Evolutionary conservation across 164 flowering plant genomes (phyloP), one percentile per base, ranked within the genome.

Genomic region (Magnolia changhungtana): DNA sequence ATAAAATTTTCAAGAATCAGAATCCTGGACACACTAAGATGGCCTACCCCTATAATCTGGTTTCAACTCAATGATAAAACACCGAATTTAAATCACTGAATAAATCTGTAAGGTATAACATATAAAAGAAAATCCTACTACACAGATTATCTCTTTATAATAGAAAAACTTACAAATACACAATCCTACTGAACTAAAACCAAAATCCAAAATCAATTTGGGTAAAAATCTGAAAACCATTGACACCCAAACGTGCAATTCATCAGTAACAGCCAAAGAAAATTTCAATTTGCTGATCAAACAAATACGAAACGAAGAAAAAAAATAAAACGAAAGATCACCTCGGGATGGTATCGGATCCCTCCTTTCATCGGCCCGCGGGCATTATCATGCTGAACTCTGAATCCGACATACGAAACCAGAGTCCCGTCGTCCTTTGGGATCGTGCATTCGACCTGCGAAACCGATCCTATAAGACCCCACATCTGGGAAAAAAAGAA

Each of bases 341-440:
- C 98, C 98, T 95, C 98, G 23, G 91, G 94, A 85, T 95, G 98
- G 77, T 92, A 95, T 80, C 98, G 85, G 83, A 95, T 95, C 69
- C 98, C 61, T 16, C 61, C 61, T 55, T 55, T 55, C 61, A 55
- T 55, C 11, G 61, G 61, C 18, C 75, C 75, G 6, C 75, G 75
- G 14, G 75, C 51, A 13, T 73, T 73, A 37, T 73, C 75, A 31
- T 73, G 75, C 75, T 73, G 75, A 27, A 73, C 75, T 31, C 75
- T 73, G 67, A 73, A 73, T 3, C 61, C 61, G 13, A 55, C 61
- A 55, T 55, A 55, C 61, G 61, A 55, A 55, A 14, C 61, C 81
- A 95, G 77, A 13, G 83, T 88, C 13, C 97, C 98, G 75, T 95
- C 97, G 76, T 95, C 97, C 80, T 89, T 95, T 0, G 98, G 98